Conservation (phyloP, 371 early-diverging fungal species). For the Rhizopus microsporus region DNA sequence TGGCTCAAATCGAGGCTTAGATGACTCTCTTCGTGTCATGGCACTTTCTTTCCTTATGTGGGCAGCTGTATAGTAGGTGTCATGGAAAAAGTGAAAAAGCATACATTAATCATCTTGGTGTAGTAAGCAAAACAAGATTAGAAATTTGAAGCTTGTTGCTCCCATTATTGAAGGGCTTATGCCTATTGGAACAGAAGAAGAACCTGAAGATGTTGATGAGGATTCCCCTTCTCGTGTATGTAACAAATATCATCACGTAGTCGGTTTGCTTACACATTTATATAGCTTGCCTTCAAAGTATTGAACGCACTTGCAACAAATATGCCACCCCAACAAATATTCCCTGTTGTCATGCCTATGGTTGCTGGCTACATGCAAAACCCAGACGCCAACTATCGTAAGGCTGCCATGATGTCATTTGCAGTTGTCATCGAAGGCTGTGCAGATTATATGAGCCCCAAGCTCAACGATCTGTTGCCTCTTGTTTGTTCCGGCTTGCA, state of each 20-base stretch:
- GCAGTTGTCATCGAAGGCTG: constrained; percentile 87
- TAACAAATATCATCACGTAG: constrained; percentile 10
- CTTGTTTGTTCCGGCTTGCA: constrained; percentile 77
- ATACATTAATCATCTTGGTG: background rate
- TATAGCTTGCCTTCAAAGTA: constrained; percentile 62
- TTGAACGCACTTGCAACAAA: constrained; percentile 74
- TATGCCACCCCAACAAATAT: constrained; percentile 87
- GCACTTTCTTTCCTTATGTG: constrained; percentile 86
- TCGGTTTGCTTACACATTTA: constrained; percentile 39
- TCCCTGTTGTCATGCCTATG: constrained; percentile 72
- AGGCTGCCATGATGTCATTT: constrained; percentile 88
- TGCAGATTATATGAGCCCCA: constrained; percentile 78
- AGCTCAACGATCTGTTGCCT: constrained; percentile 72
- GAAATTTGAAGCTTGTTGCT: constrained; percentile 76
- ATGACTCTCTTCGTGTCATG: constrained; percentile 73
- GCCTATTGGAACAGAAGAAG: constrained; percentile 85
- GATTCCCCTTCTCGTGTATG: constrained; percentile 79
- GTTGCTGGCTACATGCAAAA: constrained; percentile 78
- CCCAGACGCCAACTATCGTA: constrained; percentile 70
- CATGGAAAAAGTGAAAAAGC: background rate
- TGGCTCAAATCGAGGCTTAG: constrained; percentile 66
- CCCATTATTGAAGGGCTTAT: constrained; percentile 77
- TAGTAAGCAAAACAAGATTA: constrained; percentile 78
- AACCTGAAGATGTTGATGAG: constrained; percentile 82
- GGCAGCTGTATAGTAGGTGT: constrained; percentile 76